A percentile compares a stretch with the other conserved stretches of the same genome.
Conservation (phyloP, 192 early-diverging fungal genomes). For the Coemansia guatemalensis region DNA sequence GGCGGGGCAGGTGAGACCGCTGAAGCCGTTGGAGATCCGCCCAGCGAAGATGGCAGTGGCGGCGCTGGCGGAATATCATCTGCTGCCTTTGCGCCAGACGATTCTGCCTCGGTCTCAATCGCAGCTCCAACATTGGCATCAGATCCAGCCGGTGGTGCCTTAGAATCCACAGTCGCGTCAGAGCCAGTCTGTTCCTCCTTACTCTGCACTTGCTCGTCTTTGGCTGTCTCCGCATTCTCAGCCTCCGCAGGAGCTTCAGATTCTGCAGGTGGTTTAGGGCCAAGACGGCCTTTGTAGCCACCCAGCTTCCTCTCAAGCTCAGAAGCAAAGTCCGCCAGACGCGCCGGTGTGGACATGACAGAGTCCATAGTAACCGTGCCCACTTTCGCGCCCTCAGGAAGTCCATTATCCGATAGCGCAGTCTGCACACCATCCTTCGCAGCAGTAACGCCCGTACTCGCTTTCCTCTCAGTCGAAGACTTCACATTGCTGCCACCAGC, state of each 20-base stretch:
- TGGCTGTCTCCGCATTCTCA: background rate
- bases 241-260: background rate
- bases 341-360: slow-evolving; percentile 37
- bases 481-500: background rate
- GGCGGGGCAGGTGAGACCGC: slow-evolving; percentile 30
- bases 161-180: background rate
- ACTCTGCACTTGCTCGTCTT: background rate
- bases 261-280: background rate
- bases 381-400: slow-evolving; percentile 39
- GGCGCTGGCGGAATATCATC: slow-evolving; percentile 15
- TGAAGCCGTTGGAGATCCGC: slow-evolving; percentile 17
- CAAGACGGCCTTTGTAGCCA: slow-evolving; percentile 3
- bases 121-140: background rate
- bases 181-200: background rate
- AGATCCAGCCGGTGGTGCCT: background rate
- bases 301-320: slow-evolving; percentile 53
- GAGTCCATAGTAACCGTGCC: slow-evolving; percentile 54
- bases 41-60: slow-evolving; percentile 18
- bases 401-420: background rate
- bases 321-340: slow-evolving; percentile 45
- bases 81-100: background rate
- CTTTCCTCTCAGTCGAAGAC: slow-evolving; percentile 4
- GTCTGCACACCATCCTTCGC: slow-evolving; percentile 5
- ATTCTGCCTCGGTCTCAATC: background rate
- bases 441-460: background rate